Conservation (phyloP, 2,329 filamentous ascomycete genomes). For the Cladosporium austrohemisphaericum region DNA sequence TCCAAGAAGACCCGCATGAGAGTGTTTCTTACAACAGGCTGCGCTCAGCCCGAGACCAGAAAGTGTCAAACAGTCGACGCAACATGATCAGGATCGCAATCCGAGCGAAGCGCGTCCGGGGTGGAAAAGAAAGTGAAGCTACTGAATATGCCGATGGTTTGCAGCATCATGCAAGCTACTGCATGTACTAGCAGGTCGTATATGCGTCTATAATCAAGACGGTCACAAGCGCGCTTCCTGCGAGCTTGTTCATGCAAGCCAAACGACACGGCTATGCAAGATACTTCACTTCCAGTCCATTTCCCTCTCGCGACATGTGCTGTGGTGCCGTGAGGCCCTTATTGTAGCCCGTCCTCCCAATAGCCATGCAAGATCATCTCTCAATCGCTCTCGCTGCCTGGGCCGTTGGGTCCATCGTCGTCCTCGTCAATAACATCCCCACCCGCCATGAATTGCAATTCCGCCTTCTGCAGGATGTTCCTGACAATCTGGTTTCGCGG, state of each 20-base stretch:
- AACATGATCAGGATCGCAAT: background rate
- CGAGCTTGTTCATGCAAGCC: conserved; percentile 2
- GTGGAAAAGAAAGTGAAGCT: background rate
- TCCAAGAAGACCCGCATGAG: background rate
- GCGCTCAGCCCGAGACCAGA: background rate
- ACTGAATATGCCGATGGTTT: too few relatives aligned
- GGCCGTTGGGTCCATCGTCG: conserved; percentile 37
- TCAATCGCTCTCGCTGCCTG: conserved; percentile 48
- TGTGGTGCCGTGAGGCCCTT: background rate
- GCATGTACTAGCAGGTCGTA: background rate
- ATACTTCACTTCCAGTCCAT: background rate
- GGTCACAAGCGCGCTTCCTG: background rate
- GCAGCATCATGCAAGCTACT: background rate
- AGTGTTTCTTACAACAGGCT: background rate
- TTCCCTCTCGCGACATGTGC: background rate
- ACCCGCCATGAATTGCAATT: conserved; percentile 56
- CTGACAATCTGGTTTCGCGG: conserved; percentile 62
- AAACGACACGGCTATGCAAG: conserved; percentile 15
- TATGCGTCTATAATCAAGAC: conserved; percentile 12
- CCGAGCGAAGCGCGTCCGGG: background rate
- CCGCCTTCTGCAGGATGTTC: conserved; percentile 64
- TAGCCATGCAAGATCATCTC: background rate
- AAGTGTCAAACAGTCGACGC: background rate
- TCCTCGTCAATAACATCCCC: conserved; percentile 48
- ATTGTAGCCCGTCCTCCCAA: background rate